Percentiles rank a stretch among this genome's conserved stretches.
Conservation (phyloP, 2,329 filamentous ascomycete species). For the Thyridium curvatum region DNA sequence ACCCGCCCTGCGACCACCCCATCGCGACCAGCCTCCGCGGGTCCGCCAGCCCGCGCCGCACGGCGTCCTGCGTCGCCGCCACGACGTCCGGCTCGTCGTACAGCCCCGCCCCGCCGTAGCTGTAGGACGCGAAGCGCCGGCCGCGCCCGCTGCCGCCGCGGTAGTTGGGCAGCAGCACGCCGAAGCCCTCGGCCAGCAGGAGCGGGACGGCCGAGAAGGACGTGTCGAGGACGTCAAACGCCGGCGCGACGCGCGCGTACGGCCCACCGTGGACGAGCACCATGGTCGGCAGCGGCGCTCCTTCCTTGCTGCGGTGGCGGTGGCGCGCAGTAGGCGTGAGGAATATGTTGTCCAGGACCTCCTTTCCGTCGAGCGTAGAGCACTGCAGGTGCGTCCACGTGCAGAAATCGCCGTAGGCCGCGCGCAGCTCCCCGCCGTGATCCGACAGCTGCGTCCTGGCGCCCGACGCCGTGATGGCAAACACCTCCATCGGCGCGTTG, state of each 20-base stretch:
- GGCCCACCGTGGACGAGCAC: conserved; percentile 30
- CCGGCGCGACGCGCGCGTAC: conserved; percentile 12
- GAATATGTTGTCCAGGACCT: conserved; percentile 20
- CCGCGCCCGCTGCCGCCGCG: conserved; percentile 26
- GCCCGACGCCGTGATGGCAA: conserved; percentile 12
- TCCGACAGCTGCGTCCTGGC: conserved; percentile 9
- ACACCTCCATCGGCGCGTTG: conserved; percentile 21
- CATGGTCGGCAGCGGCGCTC: conserved; percentile 21
- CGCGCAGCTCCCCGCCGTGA: conserved; percentile 15
- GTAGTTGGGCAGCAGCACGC: conserved; percentile 25
- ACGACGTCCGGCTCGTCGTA: conserved; percentile 30
- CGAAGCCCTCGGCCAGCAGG: conserved; percentile 26
- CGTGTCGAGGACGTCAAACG: conserved; percentile 18
- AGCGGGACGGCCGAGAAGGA: conserved; percentile 19
- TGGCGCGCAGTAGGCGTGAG: conserved; percentile 14
- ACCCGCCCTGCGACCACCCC: conserved; percentile 31
- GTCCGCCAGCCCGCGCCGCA: conserved; percentile 23
- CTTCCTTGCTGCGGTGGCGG: conserved; percentile 3
- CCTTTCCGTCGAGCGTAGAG: conserved; percentile 17
- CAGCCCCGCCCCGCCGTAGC: conserved; percentile 19
- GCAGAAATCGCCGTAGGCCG: conserved; percentile 11
- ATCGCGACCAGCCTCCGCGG: conserved; percentile 22
- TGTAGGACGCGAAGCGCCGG: conserved; percentile 22
- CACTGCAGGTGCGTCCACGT: conserved; percentile 14
- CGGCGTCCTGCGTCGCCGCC: conserved; percentile 21